These are phyloP conservation scores for Miscanthus lutarioriparius DNA, from an alignment of 176 grass and related monocot genomes.

Conservation along the genomic window DNA sequence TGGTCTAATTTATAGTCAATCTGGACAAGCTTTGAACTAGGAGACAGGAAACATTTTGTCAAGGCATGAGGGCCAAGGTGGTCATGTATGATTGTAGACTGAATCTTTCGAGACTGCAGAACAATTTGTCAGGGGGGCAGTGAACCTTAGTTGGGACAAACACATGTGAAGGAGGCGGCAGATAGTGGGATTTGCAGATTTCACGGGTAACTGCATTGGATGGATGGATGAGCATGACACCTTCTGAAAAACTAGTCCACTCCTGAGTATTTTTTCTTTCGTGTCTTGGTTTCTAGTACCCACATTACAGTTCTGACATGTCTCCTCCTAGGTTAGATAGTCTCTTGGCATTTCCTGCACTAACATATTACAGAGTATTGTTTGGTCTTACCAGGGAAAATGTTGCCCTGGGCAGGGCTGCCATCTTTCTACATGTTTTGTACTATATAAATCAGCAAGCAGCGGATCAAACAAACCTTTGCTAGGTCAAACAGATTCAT, in stretches of 20 bases:
- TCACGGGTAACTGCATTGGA: slow-evolving; percentile 14
- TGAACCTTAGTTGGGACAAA: slow-evolving; percentile 9
- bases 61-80: background rate
- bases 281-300: background rate
- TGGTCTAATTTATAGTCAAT: background rate
- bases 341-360: background rate
- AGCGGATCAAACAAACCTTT: background rate
- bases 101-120: slow-evolving; percentile 29
- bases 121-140: slow-evolving; percentile 7
- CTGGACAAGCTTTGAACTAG: background rate
- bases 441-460: background rate
- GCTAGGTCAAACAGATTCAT: background rate
- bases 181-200: background rate
- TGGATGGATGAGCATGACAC: background rate
- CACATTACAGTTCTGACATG: background rate
- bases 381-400: background rate
- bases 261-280: background rate
- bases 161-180: background rate
- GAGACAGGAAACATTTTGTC: background rate
- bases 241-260: background rate
- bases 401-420: no score
- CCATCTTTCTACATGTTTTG: background rate
- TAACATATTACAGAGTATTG: background rate
- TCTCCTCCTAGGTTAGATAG: background rate
- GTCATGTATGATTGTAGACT: background rate